Base-by-base conservation (phyloP, 73 alveolate species). In the Loxodes magnus region DNA sequence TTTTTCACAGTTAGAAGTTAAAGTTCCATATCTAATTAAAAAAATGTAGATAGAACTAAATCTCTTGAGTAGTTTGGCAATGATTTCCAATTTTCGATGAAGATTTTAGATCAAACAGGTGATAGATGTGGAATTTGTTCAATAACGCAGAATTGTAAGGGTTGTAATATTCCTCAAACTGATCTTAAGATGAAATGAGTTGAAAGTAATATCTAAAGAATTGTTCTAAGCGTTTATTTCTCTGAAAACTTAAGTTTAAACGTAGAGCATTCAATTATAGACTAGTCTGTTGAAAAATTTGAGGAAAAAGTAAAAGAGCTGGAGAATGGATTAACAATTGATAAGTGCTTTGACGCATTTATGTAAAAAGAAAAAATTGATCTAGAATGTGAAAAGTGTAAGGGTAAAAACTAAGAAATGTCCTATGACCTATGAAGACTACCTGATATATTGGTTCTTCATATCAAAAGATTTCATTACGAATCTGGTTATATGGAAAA, bases 391-490 rank as follows among this genome's bases (percentile, higher is more conserved):
- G 59, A 46, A 46, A 46, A 24, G 6, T 46, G 59, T 19, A 24
- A 24, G 7, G 5, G 7, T 23, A n/a, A 17, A 7, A 21, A 7
- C 5, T 9, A 22, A 1, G 50, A 46, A n/a, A 10, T 20, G 14
- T 41, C 22, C 22, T 14, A n/a, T 2, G 59, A 46, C 3, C n/a
- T 46, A 7, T 46, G 59, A 24, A 46, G 46, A 22, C 15, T 46
- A 7, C 59, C 59, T 10, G 59, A 46, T 19, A 16, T 46, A n/a
- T 46, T 46, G 34, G 27, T 46, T 22, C 22, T 46, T 10, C 59
- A 46, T 23, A 37, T 46, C 39, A 46, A 46, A 22, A 9, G 59
- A 1, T 46, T 46, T 23, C 22, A 41, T 24, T 46, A 25, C 27
- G 27, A 0, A 10, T n/a, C 14, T 2, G 0, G 50, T n/a, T 15